Percentiles rank a stretch among this genome's conserved stretches.
Evolutionary conservation across 1,284 basidiomycete genomes (phyloP).

Genomic region (Cryptococcus sp.): DNA sequence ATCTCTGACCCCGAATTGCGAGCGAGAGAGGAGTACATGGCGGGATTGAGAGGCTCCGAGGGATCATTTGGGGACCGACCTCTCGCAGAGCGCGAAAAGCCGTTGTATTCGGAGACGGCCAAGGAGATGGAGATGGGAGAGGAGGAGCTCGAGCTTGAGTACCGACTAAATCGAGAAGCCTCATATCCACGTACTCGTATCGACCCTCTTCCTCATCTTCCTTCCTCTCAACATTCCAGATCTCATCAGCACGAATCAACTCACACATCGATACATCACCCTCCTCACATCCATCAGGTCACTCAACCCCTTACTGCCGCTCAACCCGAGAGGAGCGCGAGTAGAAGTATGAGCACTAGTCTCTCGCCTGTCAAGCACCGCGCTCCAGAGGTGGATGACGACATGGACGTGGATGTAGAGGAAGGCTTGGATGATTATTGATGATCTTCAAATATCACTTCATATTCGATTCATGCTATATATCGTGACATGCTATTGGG

Average conservation of each 20-base stretch:
- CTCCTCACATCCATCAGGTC: too few relatives aligned
- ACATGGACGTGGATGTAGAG: slow-evolving; percentile 1
- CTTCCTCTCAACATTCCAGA: background rate
- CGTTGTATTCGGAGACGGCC: background rate
- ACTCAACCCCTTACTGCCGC: background rate
- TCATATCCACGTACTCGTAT: background rate
- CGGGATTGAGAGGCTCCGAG: background rate
- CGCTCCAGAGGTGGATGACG: background rate
- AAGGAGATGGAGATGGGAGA: background rate
- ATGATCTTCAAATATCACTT: background rate
- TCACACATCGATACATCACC: too few relatives aligned
- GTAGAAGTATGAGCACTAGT: background rate
- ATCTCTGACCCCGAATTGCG: background rate
- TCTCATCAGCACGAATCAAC: background rate
- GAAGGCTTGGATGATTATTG: slow-evolving; percentile 2
- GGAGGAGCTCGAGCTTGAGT: background rate
- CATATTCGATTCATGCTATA: background rate
- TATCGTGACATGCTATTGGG: background rate
- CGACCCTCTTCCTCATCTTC: background rate
- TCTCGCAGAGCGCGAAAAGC: too few relatives aligned
- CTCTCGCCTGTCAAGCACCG: background rate
- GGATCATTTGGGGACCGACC: background rate
- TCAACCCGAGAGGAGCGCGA: background rate
- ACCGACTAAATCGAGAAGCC: background rate
- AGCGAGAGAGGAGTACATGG: background rate